phyloP scores from a whole-genome alignment of 192 early-diverging fungal genomes.

The Umbelopsis sp. region DNA sequence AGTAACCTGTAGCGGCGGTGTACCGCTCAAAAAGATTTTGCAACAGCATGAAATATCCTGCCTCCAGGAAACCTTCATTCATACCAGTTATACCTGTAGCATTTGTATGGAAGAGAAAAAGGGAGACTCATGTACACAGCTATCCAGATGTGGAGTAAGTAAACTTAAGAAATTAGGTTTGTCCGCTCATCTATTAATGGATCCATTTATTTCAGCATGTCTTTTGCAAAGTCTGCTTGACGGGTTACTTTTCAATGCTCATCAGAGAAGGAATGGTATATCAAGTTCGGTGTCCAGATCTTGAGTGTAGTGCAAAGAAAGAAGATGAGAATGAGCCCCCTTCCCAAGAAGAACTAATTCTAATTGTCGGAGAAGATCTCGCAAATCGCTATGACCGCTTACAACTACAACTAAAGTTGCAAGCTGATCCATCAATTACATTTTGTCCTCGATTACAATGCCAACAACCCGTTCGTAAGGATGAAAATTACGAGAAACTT shows the following conservation, averaged over 20 bases:
- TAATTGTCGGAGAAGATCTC: conserved; percentile 29
- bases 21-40: conserved; percentile 17
- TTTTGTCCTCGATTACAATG: conserved; percentile 30
- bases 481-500: conserved; percentile 25
- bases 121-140: conserved; percentile 24
- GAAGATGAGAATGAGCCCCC: background rate
- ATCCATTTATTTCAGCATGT: conserved; percentile 18
- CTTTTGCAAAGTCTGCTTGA: conserved; percentile 29
- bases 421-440: conserved; percentile 28
- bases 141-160: conserved; percentile 8
- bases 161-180: background rate
- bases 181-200: background rate
- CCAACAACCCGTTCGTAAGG: conserved; percentile 30
- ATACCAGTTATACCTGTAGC: conserved; percentile 28
- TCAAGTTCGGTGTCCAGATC: conserved; percentile 36
- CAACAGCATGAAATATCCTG: conserved; percentile 17
- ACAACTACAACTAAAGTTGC: conserved; percentile 23
- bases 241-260: conserved; percentile 33
- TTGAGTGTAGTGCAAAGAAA: conserved; percentile 19
- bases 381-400: conserved; percentile 24
- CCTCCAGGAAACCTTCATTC: conserved; percentile 8
- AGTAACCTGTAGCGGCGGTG: background rate
- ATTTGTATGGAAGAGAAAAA: conserved; percentile 36
- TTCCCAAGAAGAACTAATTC: conserved; percentile 17
- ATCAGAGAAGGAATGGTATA: conserved; percentile 29